These are phyloP conservation scores for Gynandropsis gynandra DNA, from an alignment of 345 rosid genomes.

Conservation along the genomic window DNA sequence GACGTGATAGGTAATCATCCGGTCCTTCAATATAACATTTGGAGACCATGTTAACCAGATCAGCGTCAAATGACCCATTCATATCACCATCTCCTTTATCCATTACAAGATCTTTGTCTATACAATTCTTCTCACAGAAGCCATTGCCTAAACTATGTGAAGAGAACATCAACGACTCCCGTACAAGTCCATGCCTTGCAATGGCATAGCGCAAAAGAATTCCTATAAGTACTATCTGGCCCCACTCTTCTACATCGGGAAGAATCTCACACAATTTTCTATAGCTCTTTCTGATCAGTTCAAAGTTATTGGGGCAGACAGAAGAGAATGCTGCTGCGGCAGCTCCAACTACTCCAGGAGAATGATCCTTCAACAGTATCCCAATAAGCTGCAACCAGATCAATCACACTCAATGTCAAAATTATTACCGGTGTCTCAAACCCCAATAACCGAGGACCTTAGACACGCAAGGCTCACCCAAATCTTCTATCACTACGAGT, in stretches of 20 bases:
- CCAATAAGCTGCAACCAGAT: conserved; percentile 69
- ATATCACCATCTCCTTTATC: conserved; percentile 30
- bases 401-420: background rate
- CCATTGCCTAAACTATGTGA: conserved; percentile 37
- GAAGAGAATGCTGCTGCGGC: conserved; percentile 89
- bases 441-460: background rate
- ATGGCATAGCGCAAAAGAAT: conserved; percentile 70
- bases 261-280: conserved; percentile 79
- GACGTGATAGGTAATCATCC: conserved; percentile 71
- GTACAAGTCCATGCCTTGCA: conserved; percentile 82
- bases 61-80: conserved; percentile 28
- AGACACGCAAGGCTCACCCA: background rate
- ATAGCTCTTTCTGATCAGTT: conserved; percentile 60
- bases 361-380: conserved; percentile 62
- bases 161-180: conserved; percentile 81
- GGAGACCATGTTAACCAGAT: conserved; percentile 36
- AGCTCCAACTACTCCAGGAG: conserved; percentile 94
- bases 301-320: conserved; percentile 75
- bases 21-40: conserved; percentile 87
- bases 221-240: conserved; percentile 74
- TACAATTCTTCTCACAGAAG: conserved; percentile 38
- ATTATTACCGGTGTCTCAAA: conserved; percentile 3
- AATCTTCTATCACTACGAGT: conserved; percentile 4
- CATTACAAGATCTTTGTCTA: conserved; percentile 26
- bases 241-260: conserved; percentile 99